Conservation (phyloP, 768 basidiomycete species). For the Strobilomyces dryophilus region DNA sequence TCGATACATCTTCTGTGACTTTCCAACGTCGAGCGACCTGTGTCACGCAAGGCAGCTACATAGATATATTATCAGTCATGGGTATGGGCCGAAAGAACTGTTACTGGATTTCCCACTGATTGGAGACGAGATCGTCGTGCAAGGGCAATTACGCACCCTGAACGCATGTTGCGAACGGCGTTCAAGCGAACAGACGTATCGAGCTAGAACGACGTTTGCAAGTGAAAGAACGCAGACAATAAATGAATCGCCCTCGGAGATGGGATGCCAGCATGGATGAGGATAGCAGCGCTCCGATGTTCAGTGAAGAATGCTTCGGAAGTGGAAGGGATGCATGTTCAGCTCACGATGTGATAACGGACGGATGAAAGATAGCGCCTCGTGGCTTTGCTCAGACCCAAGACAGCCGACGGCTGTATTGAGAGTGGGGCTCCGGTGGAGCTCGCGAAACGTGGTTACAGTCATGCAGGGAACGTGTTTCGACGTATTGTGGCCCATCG, state of each 20-base stretch:
- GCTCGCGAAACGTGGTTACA: neutral
- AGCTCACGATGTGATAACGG: constrained; percentile 10
- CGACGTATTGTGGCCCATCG: neutral
- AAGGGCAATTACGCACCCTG: neutral
- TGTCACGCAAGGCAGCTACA: neutral
- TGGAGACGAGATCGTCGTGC: neutral
- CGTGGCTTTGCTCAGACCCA: constrained; percentile 7
- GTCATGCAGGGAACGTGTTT: neutral
- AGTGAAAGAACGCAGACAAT: neutral
- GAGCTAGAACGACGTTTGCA: constrained; percentile 1
- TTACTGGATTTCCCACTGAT: neutral
- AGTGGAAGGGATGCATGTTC: neutral
- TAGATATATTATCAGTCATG: neutral
- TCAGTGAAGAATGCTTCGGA: neutral
- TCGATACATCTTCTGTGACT: neutral
- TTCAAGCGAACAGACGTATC: neutral
- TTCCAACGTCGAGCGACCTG: neutral
- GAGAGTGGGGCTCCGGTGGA: neutral
- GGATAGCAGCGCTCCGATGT: neutral
- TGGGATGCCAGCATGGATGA: neutral
- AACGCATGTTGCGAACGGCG: neutral
- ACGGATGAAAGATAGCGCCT: constrained; percentile 11
- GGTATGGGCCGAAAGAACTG: neutral
- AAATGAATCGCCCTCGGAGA: constrained; percentile 2
- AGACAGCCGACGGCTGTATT: neutral